A percentile compares a stretch with the other conserved stretches of the same genome.
Conservation (phyloP, 192 early-diverging fungal genomes). For the Martensiomyces pterosporus region DNA sequence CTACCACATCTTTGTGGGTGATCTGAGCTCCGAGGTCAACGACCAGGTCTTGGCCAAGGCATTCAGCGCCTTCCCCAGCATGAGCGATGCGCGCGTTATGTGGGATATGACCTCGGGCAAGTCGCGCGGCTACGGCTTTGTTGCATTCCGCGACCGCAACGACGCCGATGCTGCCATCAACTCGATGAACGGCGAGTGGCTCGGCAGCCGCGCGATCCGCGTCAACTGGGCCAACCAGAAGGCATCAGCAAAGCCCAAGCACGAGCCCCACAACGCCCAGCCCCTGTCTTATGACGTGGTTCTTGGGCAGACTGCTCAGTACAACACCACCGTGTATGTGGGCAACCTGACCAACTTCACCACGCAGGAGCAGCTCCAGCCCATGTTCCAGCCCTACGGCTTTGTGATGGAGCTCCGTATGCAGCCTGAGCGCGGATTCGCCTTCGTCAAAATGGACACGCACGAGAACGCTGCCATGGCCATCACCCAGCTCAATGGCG, state of each 20-base stretch:
- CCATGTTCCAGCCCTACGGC: conserved; percentile 76
- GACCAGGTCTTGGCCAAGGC: conserved; percentile 75
- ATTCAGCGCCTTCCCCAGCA: conserved; percentile 51
- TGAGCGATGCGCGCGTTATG: conserved; percentile 87
- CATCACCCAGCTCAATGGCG: conserved; percentile 77
- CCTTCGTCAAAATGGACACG: conserved; percentile 88
- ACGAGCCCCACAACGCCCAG: conserved; percentile 7
- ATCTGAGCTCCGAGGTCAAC: conserved; percentile 85
- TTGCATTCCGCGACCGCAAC: conserved; percentile 78
- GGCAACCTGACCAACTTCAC: conserved; percentile 82
- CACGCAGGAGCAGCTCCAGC: conserved; percentile 61
- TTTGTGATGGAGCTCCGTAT: conserved; percentile 74
- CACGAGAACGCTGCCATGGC: conserved; percentile 87
- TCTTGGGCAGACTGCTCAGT: conserved; percentile 68
- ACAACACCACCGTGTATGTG: conserved; percentile 86
- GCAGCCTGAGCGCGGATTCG: conserved; percentile 88
- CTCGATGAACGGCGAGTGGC: conserved; percentile 85
- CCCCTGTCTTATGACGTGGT: conserved; percentile 67
- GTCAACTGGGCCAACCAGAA: conserved; percentile 96
- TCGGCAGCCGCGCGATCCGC: conserved; percentile 81
- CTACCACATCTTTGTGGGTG: conserved; percentile 90
- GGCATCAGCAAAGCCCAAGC: conserved; percentile 29
- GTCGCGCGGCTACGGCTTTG: conserved; percentile 90
- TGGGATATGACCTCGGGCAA: conserved; percentile 86
- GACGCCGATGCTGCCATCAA: conserved; percentile 85